Conservation (phyloP, 83 land plant species). For the Picea abies region DNA sequence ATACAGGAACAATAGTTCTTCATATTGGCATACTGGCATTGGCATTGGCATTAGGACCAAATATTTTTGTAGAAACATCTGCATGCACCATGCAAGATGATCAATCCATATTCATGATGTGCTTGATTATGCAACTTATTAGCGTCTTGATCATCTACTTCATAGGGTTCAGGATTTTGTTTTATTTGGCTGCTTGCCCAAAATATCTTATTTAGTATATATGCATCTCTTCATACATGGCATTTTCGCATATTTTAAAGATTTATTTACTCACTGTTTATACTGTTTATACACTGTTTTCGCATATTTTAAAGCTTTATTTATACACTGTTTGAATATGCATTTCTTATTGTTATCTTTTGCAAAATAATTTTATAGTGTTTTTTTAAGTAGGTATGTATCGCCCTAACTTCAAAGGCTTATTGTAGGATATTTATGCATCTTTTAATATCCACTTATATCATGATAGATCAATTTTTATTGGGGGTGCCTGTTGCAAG, state of each 20-base stretch:
- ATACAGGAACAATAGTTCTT: slow-evolving; percentile 8
- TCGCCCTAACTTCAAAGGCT: neutral
- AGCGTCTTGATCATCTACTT: too few species aligned
- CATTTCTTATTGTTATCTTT: neutral
- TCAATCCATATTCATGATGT: slow-evolving; percentile 7
- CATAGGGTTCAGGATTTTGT: neutral
- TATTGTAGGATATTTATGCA: too few species aligned
- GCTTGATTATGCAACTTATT: neutral
- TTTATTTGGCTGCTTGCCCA: neutral
- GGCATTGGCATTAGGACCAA: neutral
- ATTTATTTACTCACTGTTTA: neutral
- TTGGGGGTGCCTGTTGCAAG: neutral
- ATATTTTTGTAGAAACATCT: slow-evolving; percentile 9
- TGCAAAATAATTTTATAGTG: neutral
- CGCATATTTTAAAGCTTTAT: too few species aligned
- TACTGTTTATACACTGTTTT: neutral
- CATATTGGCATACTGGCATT: slow-evolving; percentile 18
- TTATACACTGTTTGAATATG: neutral
- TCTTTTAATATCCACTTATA: too few species aligned
- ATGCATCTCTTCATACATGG: neutral
- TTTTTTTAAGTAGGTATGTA: neutral
- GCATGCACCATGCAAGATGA: slow-evolving; percentile 9
- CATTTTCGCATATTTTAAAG: neutral
- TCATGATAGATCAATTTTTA: neutral
- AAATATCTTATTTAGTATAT: neutral